Base-by-base conservation (phyloP, 805 yeast species). In the Candida boleticola region DNA sequence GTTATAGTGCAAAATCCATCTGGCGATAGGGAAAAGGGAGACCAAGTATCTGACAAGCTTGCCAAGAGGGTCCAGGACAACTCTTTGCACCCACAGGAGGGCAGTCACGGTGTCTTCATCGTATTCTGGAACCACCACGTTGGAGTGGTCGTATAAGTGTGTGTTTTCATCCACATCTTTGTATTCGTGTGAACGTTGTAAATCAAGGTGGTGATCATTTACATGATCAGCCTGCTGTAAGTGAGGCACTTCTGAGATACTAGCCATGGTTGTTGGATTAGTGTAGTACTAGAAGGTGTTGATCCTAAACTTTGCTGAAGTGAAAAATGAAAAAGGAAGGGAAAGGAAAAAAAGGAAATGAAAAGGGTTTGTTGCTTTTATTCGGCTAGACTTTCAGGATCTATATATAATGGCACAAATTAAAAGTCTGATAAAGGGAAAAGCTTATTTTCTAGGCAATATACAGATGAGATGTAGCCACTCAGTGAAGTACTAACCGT, bases 1-100 rank as follows among this genome's bases (percentile, higher is more conserved):
- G 57, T 90, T 90, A 66, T 90, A 90, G 57, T 88, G 87, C 43
- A 83, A 76, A 36, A 89, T 79, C 97, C 97, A 90, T n/a, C 73
- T 67, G 9, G 79, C 60, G 29, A 90, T 81, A 2, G 97, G 97
- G 59, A 90, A 86, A 20, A 89, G 58, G 1, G 90, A 82, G 9
- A 63, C 46, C 2, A 82, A 39, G 54, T 90, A 90, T 17, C 66
- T 39, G 11, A 54, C 52, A n/a, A 68, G 53, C 33, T 64, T 64
- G 4, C 51, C 51, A 1, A 63, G 49, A 1, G 85, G 85, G 41
- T 69, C 47, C 20, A 49, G 49, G 13, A 68, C 51, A 2, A 61
- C 41, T 7, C 52, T 39, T 42, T 53, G 49, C 4, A 55, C 58
- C 58, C 63, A 71, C 37, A 58, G 66, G 7, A 57, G 32, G 1